A percentile compares a stretch with the other conserved stretches of the same genome.
These are phyloP conservation scores for Balamuthia mandrillaris DNA, from an alignment of 208 protist species.

Conservation along the genomic window DNA sequence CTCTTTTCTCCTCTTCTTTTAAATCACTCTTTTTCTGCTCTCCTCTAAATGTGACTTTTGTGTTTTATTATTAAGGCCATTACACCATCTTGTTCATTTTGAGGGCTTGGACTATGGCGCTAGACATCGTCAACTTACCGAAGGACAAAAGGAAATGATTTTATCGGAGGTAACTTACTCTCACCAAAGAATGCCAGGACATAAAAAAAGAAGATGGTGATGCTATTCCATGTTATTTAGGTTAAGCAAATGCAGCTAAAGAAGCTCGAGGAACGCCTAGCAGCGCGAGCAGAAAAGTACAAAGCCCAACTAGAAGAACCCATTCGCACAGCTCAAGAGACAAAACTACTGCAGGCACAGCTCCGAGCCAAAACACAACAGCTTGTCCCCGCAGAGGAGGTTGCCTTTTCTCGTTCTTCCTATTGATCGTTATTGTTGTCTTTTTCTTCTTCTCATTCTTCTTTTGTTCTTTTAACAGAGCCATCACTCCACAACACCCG, in stretches of 20 bases:
- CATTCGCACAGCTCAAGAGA: too few relatives aligned
- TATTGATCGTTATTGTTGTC: neutral
- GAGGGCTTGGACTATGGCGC: conserved; percentile 1
- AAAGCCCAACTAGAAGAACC: neutral
- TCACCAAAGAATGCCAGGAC: too few relatives aligned
- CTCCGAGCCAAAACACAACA: neutral
- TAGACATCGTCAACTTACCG: neutral
- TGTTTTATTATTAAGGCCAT: neutral
- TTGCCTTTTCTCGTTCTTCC: neutral
- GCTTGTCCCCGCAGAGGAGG: neutral
- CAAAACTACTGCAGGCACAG: neutral
- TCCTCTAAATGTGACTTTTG: neutral
- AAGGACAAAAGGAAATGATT: conserved; percentile 5
- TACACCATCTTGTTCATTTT: conserved; percentile 13
- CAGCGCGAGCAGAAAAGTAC: neutral
- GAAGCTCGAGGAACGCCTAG: conserved; percentile 8
- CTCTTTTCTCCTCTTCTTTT: neutral
- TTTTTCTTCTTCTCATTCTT: too few relatives aligned
- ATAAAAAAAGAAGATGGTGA: too few relatives aligned
- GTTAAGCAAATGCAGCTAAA: neutral
- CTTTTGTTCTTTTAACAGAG: too few relatives aligned
- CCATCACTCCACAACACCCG: neutral
- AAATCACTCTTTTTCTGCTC: neutral
- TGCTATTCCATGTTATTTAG: too few relatives aligned
- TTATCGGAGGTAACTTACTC: neutral